Conservation (phyloP, 2,329 filamentous ascomycete genomes). For the Phialophora chinensis region DNA sequence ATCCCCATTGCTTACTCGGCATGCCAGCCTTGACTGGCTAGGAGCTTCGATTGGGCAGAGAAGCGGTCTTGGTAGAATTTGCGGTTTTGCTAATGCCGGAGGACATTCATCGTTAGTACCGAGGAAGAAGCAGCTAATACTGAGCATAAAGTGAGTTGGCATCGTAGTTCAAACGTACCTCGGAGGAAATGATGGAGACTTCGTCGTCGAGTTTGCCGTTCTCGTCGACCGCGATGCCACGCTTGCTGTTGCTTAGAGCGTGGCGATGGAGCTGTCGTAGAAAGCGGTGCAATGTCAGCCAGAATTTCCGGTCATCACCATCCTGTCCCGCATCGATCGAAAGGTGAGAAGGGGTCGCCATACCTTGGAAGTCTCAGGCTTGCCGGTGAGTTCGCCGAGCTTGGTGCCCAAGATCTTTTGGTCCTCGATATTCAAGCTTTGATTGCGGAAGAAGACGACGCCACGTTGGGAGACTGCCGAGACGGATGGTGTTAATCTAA, state of each 20-base stretch:
- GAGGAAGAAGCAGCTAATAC: not conserved
- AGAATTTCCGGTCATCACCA: not conserved
- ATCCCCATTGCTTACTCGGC: conserved; percentile 49
- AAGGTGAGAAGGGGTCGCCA: not conserved
- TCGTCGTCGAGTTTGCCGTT: conserved; percentile 56
- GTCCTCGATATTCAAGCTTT: conserved; percentile 56
- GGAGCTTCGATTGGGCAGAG: conserved; percentile 40
- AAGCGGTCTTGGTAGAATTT: conserved; percentile 49
- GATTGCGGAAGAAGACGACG: conserved; percentile 61
- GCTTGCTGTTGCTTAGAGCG: conserved; percentile 56
- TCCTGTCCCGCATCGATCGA: not conserved
- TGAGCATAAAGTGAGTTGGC: not conserved
- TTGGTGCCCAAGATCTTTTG: conserved; percentile 61
- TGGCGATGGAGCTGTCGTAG: conserved; percentile 49
- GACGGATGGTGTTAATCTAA: not conserved
- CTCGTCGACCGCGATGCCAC: conserved; percentile 53
- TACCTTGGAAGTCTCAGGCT: conserved; percentile 52
- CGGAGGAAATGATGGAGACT: conserved; percentile 57
- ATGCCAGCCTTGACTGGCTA: conserved; percentile 52
- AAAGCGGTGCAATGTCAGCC: not conserved
- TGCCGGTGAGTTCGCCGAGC: conserved; percentile 55
- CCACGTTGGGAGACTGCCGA: conserved; percentile 56
- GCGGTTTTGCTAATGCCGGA: conserved; percentile 28
- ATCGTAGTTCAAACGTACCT: conserved; percentile 30
- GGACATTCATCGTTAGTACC: not conserved